Evolutionary conservation across 164 flowering plant species (phyloP).

Genomic region (Pachysandra terminalis): DNA sequence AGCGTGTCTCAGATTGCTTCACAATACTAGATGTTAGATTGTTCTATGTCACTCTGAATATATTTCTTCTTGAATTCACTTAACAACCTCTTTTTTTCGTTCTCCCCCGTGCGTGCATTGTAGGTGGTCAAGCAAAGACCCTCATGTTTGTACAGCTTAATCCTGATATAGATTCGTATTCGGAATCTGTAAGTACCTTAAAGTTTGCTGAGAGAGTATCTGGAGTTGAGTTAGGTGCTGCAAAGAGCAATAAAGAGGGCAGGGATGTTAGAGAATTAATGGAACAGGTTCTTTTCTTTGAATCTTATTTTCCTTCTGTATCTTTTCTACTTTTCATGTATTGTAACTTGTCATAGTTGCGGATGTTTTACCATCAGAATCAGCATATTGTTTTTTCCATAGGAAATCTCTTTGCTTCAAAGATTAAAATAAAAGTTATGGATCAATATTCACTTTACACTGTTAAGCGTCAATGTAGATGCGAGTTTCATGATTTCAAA

Average conservation of each 20-base stretch:
- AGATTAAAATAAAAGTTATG: background rate
- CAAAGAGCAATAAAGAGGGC: constrained; percentile 83
- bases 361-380: background rate
- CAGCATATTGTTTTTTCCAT: background rate
- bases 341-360: background rate
- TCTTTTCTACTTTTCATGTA: background rate
- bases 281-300: constrained; percentile 67
- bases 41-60: background rate
- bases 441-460: background rate
- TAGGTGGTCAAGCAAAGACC: constrained; percentile 98
- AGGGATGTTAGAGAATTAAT: constrained; percentile 75
- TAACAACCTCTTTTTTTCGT: background rate
- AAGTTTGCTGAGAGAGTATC: constrained; percentile 98
- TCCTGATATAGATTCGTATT: constrained; percentile 70
- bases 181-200: constrained; percentile 78
- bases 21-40: background rate
- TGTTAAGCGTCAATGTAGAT: background rate
- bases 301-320: background rate
- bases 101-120: background rate
- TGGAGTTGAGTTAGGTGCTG: constrained; percentile 97
- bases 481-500: background rate
- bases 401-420: background rate
- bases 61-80: constrained; percentile 3
- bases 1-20: background rate
- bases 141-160: constrained; percentile 97